These are phyloP conservation scores for Sclerotinia spermophila DNA, from an alignment of 2,329 filamentous ascomycete genomes.

Conservation along the genomic window DNA sequence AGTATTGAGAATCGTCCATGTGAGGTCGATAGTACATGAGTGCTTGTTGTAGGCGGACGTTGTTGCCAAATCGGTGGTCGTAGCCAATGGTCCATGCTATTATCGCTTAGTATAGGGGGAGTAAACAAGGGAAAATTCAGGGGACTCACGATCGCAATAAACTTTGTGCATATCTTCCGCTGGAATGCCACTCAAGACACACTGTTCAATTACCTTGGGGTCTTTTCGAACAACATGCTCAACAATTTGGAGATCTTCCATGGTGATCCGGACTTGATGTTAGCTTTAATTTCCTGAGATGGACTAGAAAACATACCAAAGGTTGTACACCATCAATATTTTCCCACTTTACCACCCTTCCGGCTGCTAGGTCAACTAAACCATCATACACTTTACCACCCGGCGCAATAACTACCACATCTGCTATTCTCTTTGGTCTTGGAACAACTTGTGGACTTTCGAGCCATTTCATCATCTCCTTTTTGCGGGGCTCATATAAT, in stretches of 20 bases:
- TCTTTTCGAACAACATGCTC: conserved; percentile 74
- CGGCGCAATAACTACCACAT: conserved; percentile 76
- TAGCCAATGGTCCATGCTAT: conserved; percentile 89
- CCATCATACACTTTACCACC: conserved; percentile 81
- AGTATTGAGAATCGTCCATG: conserved; percentile 83
- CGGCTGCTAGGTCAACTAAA: conserved; percentile 66
- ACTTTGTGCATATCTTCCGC: conserved; percentile 88
- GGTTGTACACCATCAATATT: conserved; percentile 74
- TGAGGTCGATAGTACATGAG: conserved; percentile 93
- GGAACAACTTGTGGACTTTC: conserved; percentile 57
- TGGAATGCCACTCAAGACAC: conserved; percentile 75
- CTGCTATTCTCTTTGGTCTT: conserved; percentile 68
- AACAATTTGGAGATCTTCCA: conserved; percentile 82
- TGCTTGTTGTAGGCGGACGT: conserved; percentile 79
- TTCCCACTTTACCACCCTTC: conserved; percentile 70
- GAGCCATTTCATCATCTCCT: conserved; percentile 77
- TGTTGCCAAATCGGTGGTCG: conserved; percentile 81
- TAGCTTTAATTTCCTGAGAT: conserved; percentile 12
- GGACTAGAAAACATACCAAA: conserved; percentile 51
- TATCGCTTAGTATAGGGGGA: conserved; percentile 24
- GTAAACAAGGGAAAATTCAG: not conserved
- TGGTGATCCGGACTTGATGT: conserved; percentile 62
- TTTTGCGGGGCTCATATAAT: conserved; percentile 80
- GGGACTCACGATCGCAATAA: conserved; percentile 74
- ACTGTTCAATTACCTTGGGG: conserved; percentile 86